Conservation (phyloP, 768 basidiomycete species). For the Collybia mongolica region DNA sequence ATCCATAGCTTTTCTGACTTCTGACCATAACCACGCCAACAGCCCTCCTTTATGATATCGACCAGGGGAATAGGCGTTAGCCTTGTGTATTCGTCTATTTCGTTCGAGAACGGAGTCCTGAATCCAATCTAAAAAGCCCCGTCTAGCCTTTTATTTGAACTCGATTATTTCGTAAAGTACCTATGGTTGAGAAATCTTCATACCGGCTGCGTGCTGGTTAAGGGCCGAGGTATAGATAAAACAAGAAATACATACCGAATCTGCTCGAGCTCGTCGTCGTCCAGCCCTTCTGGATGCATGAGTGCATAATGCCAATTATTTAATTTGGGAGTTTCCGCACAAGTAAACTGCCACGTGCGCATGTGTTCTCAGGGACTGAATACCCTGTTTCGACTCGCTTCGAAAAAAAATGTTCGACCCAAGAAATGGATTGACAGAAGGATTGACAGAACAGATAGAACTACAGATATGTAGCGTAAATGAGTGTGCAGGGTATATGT, state of each 20-base stretch:
- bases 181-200: constrained; percentile 94
- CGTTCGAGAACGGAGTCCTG: constrained; percentile 92
- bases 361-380: neutral
- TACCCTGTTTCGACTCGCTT: neutral
- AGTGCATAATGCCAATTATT: constrained; percentile 15
- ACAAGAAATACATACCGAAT: constrained; percentile 45
- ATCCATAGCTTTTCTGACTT: constrained; percentile 56
- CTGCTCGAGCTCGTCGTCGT: constrained; percentile 66
- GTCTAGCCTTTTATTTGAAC: constrained; percentile 3
- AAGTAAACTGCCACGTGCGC: constrained; percentile 9
- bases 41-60: constrained; percentile 53
- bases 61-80: constrained; percentile 41
- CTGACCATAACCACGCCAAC: constrained; percentile 58
- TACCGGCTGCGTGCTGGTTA: constrained; percentile 61
- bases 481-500: constrained; percentile 4
- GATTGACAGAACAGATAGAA: constrained; percentile 1
- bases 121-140: constrained; percentile 77
- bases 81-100: constrained; percentile 67
- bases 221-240: constrained; percentile 1
- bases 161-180: constrained; percentile 38
- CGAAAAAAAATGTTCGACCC: neutral
- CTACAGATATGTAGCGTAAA: constrained; percentile 9
- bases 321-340: neutral
- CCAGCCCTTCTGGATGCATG: constrained; percentile 49
- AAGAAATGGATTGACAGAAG: neutral